A percentile compares a stretch with the other conserved stretches of the same genome.
phyloP scores from a whole-genome alignment of 2,329 filamentous ascomycete species.

The Paracoccidioides brasiliensis region DNA sequence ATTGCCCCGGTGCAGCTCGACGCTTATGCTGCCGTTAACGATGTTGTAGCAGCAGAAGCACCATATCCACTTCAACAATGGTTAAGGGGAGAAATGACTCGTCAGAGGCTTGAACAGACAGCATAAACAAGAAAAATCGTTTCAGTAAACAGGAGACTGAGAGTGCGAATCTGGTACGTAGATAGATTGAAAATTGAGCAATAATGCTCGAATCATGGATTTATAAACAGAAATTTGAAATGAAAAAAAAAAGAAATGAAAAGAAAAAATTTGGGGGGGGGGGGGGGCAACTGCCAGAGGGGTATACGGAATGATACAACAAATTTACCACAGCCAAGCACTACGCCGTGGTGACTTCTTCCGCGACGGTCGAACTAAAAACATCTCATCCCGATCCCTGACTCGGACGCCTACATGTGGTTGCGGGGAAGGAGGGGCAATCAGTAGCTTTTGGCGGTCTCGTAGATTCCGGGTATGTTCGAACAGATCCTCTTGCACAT shows the following conservation, averaged over 20 bases:
- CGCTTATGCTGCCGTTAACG: neutral
- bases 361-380: conserved; percentile 28
- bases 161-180: no score
- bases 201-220: no score
- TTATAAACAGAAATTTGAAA: no score
- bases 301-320: no score
- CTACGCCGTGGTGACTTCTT: conserved; percentile 26
- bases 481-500: conserved; percentile 60
- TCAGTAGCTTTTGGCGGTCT: conserved; percentile 33
- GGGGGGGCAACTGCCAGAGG: no score
- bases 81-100: no score
- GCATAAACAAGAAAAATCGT: no score
- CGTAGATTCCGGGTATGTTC: conserved; percentile 54
- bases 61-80: neutral
- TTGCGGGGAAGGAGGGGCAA: conserved; percentile 17
- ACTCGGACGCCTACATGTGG: conserved; percentile 24
- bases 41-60: neutral
- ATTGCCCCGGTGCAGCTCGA: neutral
- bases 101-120: no score
- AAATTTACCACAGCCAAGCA: neutral
- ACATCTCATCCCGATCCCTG: conserved; percentile 34
- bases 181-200: no score
- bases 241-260: no score
- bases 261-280: no score
- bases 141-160: no score